Evolutionary conservation across 2,329 filamentous ascomycete genomes (phyloP).

Genomic region (Scedosporium boydii): DNA sequence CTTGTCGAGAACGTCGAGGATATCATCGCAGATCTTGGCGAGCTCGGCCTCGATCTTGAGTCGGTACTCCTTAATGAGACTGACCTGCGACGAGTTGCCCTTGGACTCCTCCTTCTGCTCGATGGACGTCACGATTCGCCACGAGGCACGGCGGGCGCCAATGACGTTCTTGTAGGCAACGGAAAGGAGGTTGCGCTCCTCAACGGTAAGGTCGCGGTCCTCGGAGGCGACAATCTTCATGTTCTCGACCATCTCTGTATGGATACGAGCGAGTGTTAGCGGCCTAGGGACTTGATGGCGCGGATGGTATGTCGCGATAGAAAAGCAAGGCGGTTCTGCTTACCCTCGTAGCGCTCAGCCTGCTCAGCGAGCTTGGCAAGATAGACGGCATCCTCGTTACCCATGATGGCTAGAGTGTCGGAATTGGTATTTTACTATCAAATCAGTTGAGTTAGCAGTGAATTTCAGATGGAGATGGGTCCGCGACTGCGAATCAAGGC

Average conservation of each 20-base stretch:
- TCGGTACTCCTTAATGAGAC: conserved; percentile 94
- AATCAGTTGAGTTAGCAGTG: background rate
- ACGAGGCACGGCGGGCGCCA: conserved; percentile 89
- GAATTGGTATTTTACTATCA: background rate
- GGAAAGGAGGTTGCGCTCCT: conserved; percentile 94
- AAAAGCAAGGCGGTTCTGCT: conserved; percentile 10
- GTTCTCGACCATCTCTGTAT: conserved; percentile 96
- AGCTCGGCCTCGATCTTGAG: conserved; percentile 97
- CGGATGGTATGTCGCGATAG: conserved; percentile 1
- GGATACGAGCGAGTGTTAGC: conserved; percentile 1
- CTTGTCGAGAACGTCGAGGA: conserved; percentile 88
- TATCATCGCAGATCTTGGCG: conserved; percentile 95
- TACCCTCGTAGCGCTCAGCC: conserved; percentile 99
- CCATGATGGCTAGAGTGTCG: conserved; percentile 48
- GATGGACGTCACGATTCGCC: conserved; percentile 97
- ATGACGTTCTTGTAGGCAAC: conserved; percentile 99
- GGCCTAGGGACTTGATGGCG: conserved; percentile 10
- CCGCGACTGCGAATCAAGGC: background rate
- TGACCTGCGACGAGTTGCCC: conserved; percentile 86
- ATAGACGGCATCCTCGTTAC: conserved; percentile 98
- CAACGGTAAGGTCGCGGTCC: conserved; percentile 73
- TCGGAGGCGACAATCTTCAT: conserved; percentile 97
- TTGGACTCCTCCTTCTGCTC: conserved; percentile 99
- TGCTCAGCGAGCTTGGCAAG: conserved; percentile 99
- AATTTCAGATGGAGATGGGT: background rate